Base-by-base conservation (phyloP, 139 green algal genomes). In the Chlorella sp. region DNA sequence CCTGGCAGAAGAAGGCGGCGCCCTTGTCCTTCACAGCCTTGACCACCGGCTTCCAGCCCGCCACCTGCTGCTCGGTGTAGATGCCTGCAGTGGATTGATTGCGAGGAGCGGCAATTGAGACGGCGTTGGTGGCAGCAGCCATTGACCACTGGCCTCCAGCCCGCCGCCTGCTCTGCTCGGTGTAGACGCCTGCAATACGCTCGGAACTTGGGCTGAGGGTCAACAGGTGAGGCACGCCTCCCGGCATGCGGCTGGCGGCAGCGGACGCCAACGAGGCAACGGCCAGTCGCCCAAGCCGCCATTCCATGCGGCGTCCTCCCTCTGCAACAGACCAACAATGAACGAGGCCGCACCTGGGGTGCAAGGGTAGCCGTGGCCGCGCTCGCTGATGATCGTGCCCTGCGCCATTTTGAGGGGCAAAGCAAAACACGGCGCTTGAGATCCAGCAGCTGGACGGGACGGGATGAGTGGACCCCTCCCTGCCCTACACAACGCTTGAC, bases 1-100 rank as follows among this genome's bases (percentile, higher is more conserved):
- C 85, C 90, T 98, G 95, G 80, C 81, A 89, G 90, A 94, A 95
- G 85, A 98, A 96, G 20, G 90, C 9, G 5, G 86, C 89, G 1
- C 92, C 93, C 87, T 95, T 96, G 68, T 90, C 92, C 5, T 96
- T 75, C 34, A 98, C 94, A 0, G 94, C 93, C 75, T 90, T 36
- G 1, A 92, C 85, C 14, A 98, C 87, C 11, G 93, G 94, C 91
- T 96, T 95, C 95, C 95, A 98, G 0, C 87, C 95, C 44, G 95
- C 92, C n/a, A 96, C 48, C 70, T 98, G 95, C 90, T 96, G 87
- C 28, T 89, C n/a, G 0, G 84, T 93, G 86, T 94, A 94, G 24
- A 98, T 92, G 43, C 94, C 95, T 73, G 77, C 73, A 80, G 72
- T 8, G 3, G 20, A 7, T 43, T 9, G 46, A 26, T 1, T 0